These are phyloP conservation scores for Crucihimalaya himalaica DNA, from an alignment of 345 rosid genomes.

Conservation along the genomic window DNA sequence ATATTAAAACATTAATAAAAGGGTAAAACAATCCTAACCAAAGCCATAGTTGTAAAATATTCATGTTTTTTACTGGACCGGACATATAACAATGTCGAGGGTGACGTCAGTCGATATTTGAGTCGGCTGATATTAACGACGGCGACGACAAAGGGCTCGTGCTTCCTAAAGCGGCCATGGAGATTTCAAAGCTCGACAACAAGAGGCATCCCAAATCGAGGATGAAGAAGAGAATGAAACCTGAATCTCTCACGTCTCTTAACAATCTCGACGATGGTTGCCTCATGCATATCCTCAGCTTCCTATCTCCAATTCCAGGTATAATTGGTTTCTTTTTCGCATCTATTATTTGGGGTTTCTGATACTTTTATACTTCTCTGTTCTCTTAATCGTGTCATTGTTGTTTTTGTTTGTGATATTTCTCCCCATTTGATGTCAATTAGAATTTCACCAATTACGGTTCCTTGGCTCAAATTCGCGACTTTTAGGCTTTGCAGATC, in stretches of 20 bases:
- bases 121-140: slow-evolving; percentile 27
- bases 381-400: neutral
- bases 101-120: slow-evolving; percentile 30
- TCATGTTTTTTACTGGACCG: neutral
- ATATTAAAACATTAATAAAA: too few species aligned
- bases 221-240: slow-evolving; percentile 29
- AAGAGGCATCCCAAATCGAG: slow-evolving; percentile 11
- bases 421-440: neutral
- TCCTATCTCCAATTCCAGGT: slow-evolving; percentile 94
- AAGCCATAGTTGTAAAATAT: neutral
- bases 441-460: slow-evolving; percentile 8
- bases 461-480: neutral
- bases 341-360: neutral
- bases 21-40: neutral
- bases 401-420: neutral
- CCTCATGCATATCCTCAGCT: slow-evolving; percentile 98
- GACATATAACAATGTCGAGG: neutral
- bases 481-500: neutral
- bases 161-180: slow-evolving; percentile 28
- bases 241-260: slow-evolving; percentile 40
- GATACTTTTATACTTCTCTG: neutral
- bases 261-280: slow-evolving; percentile 95
- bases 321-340: neutral
- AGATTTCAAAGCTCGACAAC: slow-evolving; percentile 20
- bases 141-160: slow-evolving; percentile 34